phyloP scores from a whole-genome alignment of 805 yeast species.

The Zygosaccharomyces siamensis region DNA sequence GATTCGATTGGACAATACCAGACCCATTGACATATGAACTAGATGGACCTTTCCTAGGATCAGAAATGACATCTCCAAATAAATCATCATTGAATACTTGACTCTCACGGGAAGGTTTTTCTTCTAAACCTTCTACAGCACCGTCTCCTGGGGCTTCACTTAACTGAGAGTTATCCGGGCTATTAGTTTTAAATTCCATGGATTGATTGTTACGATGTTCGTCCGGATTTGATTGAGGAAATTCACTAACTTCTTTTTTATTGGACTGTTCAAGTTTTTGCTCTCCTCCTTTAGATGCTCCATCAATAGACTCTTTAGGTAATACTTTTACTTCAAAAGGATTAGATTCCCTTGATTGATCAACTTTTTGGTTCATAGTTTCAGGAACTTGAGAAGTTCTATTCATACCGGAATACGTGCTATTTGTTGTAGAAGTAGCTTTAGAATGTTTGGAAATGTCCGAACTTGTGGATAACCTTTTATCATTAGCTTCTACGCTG shows the following conservation, averaged over 20 bases:
- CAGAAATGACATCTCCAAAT: constrained; percentile 25
- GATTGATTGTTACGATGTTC: too few relatives aligned
- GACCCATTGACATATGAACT: neutral
- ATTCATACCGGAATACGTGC: neutral
- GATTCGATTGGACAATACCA: neutral
- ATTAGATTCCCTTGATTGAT: neutral
- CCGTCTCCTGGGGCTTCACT: neutral
- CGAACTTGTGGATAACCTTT: neutral
- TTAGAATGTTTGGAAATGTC: neutral
- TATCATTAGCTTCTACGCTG: neutral
- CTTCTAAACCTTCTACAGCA: neutral
- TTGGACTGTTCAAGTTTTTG: constrained; percentile 10
- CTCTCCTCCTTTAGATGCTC: neutral
- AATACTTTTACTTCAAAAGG: neutral
- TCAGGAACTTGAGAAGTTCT: neutral
- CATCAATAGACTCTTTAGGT: neutral
- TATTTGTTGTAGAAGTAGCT: neutral
- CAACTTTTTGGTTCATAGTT: neutral
- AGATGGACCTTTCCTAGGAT: constrained; percentile 1
- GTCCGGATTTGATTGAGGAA: too few relatives aligned
- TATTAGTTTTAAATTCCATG: neutral
- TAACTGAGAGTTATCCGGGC: neutral
- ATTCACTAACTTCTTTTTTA: neutral
- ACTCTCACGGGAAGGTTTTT: constrained; percentile 18
- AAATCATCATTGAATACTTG: constrained; percentile 30